These are phyloP conservation scores for Alternaria triticina DNA, from an alignment of 2,329 filamentous ascomycete genomes.

Conservation along the genomic window DNA sequence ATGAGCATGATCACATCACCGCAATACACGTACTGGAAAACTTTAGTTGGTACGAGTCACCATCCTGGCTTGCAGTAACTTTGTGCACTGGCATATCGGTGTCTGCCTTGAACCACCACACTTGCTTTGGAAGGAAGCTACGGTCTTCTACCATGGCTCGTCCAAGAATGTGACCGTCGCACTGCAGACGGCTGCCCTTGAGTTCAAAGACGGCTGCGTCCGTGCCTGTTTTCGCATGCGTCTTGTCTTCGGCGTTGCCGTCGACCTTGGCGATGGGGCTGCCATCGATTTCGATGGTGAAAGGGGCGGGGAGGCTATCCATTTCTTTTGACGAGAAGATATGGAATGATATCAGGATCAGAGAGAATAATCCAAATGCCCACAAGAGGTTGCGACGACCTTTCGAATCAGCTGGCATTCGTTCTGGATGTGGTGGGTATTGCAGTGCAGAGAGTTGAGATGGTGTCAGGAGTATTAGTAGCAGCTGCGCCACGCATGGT, in stretches of 20 bases:
- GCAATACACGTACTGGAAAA: constrained; percentile 22
- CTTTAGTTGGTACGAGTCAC: constrained; percentile 17
- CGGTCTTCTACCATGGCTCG: constrained; percentile 23
- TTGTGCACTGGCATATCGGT: constrained; percentile 14
- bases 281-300: constrained; percentile 30
- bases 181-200: constrained; percentile 22
- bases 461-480: constrained; percentile 1
- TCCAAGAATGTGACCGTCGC: constrained; percentile 25
- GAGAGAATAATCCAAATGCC: constrained; percentile 5
- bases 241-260: constrained; percentile 16
- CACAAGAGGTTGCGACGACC: constrained; percentile 9
- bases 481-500: not conserved
- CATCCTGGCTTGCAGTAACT: constrained; percentile 24
- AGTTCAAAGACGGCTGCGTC: constrained; percentile 30
- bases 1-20: not conserved
- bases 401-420: constrained; percentile 7
- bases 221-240: constrained; percentile 21
- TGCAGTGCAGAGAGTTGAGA: not conserved
- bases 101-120: constrained; percentile 31
- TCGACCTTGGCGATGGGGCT: constrained; percentile 22
- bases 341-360: constrained; percentile 4
- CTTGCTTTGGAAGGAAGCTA: constrained; percentile 26
- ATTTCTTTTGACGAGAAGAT: constrained; percentile 12
- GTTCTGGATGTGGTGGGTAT: not conserved
- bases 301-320: constrained; percentile 23